A percentile compares a stretch with the other conserved stretches of the same genome.
Conservation (phyloP, 2,329 filamentous ascomycete species). For the Venturia asperata region DNA sequence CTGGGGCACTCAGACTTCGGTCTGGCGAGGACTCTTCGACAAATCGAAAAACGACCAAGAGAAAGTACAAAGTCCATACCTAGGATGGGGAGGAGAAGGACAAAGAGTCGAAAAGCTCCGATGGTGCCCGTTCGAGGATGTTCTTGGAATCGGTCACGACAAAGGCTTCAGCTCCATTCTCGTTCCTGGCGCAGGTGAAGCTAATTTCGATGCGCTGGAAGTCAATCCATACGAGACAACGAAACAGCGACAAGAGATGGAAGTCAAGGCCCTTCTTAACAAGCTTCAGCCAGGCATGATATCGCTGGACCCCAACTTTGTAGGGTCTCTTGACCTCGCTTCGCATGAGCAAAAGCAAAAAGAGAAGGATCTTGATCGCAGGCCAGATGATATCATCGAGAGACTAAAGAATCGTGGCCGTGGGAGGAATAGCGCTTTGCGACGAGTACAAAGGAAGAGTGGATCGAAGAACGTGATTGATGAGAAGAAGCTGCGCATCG, state of each 20-base stretch:
- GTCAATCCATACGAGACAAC: constrained; percentile 89
- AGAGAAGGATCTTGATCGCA: constrained; percentile 72
- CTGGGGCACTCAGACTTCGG: constrained; percentile 79
- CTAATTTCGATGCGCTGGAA: constrained; percentile 92
- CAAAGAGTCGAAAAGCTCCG: constrained; percentile 69
- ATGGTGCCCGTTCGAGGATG: constrained; percentile 94
- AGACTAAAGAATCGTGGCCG: constrained; percentile 68
- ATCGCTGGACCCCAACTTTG: constrained; percentile 81
- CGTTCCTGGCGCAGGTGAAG: constrained; percentile 89
- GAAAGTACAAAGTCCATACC: constrained; percentile 82
- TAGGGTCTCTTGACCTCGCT: constrained; percentile 78
- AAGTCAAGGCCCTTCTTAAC: constrained; percentile 84
- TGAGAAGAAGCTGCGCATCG: constrained; percentile 80
- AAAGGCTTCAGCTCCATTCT: constrained; percentile 84
- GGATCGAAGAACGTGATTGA: constrained; percentile 90
- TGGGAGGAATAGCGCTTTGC: constrained; percentile 81
- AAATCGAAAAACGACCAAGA: constrained; percentile 60
- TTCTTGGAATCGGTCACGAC: constrained; percentile 78
- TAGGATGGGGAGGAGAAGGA: constrained; percentile 86
- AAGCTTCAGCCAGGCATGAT: constrained; percentile 98
- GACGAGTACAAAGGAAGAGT: constrained; percentile 87
- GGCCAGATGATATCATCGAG: constrained; percentile 51
- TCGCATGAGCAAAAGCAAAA: constrained; percentile 69
- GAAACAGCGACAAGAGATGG: constrained; percentile 86
- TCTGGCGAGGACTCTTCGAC: constrained; percentile 87